phyloP scores from a whole-genome alignment of 805 yeast genomes.

The Spathaspora arborariae region DNA sequence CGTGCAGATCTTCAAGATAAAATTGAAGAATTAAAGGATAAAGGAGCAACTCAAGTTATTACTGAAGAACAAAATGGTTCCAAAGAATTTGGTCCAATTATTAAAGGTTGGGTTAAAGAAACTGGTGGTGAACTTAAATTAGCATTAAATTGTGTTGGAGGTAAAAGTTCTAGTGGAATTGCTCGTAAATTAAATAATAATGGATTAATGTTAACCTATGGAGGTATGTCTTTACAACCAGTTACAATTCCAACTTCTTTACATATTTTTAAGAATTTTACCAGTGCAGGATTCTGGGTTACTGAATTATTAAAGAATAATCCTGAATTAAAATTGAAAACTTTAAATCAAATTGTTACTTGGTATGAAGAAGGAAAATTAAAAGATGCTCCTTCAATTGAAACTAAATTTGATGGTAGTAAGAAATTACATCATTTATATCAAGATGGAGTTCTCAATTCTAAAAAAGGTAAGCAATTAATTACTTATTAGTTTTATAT shows the following conservation, averaged over 20 bases:
- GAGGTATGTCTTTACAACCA: constrained; percentile 97
- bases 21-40: constrained; percentile 45
- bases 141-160: constrained; percentile 93
- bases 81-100: constrained; percentile 58
- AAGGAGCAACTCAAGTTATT: constrained; percentile 86
- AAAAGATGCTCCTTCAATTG: constrained; percentile 33
- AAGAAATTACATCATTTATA: constrained; percentile 26
- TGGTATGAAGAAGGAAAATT: constrained; percentile 42
- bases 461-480: constrained; percentile 38
- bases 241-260: constrained; percentile 85
- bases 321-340: constrained; percentile 30
- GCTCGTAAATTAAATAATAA: constrained; percentile 76
- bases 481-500: constrained; percentile 15
- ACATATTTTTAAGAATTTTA: constrained; percentile 84
- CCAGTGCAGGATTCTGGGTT: constrained; percentile 91
- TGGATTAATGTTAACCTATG: constrained; percentile 85
- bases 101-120: constrained; percentile 50
- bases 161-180: constrained; percentile 74
- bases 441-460: constrained; percentile 27
- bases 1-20: constrained; percentile 70
- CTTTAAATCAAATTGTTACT: constrained; percentile 33
- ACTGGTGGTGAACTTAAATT: constrained; percentile 56
- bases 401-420: constrained; percentile 18
- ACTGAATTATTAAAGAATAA: constrained; percentile 46
- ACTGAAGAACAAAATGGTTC: constrained; percentile 82